Base-by-base conservation (phyloP, 176 grass and related monocot genomes). In the Thalia dealbata region DNA sequence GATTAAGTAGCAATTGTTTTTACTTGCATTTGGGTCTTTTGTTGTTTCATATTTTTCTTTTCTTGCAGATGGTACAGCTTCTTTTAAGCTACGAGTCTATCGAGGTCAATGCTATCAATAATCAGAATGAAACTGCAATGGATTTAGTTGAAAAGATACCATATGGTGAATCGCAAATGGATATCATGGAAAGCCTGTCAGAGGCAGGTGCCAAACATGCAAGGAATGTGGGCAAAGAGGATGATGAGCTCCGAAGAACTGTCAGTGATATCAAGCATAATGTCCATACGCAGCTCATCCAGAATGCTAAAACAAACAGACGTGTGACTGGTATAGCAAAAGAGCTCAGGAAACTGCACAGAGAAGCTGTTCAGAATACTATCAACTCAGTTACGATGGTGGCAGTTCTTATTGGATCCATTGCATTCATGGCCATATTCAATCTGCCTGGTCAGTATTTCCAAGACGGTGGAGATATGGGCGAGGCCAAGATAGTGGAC, bases 241-340 rank as follows among this genome's bases (percentile, higher is more conserved):
- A 99, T 64, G 83, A 93, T 64, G 87, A 93, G 82, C 83, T 99
- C 54, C 84, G 95, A 56, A 89, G 95, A 74, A 99, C 90, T 8
- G 95, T 99, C 52, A 99, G 95, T 71, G 95, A 99, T 76, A 99
- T 99, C 78, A 99, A 91, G 81, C 95, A 99, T 75, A 89, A 93
- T 19, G 83, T 99, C 63, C 90, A 93, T 70, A 83, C 85, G 32
- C 95, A 99, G 74, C 85, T 99, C 78, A 84, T 76, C 7, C 90
- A 99, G 79, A 99, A 99, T 29, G 85, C 83, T 65, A 92, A 93
- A 85, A 99, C 95, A 69, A 84, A 93, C 71, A 99, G 86, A 80
- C 71, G 95, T 63, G 90, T 99, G 65, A 88, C 87, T 0, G 90
- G 90, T 43, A 99, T 99, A 24, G 88, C 88, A 25, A 93, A 99